Evolutionary conservation across 139 green algal species (phyloP).

Genomic region (Coelastrella sp.): DNA sequence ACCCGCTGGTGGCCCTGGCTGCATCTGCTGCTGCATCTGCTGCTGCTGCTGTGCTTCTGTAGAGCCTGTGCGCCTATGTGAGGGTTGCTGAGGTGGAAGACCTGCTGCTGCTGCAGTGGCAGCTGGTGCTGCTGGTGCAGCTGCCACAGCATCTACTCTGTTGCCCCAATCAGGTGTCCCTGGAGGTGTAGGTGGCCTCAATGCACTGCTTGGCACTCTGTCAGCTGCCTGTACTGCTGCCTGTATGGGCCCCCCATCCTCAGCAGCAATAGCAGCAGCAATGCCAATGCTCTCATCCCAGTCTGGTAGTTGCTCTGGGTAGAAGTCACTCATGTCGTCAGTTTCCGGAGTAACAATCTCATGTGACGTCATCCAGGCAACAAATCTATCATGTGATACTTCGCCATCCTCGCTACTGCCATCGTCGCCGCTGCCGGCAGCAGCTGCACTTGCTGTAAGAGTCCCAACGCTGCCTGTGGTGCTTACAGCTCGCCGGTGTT

Average conservation of each 20-base stretch:
- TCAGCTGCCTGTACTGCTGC: background rate
- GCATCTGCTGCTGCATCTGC: constrained; percentile 2
- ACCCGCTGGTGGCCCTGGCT: background rate
- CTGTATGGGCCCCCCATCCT: background rate
- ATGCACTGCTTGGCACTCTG: background rate
- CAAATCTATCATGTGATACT: constrained; percentile 45
- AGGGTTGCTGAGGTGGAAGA: no score
- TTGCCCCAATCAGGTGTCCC: constrained; percentile 4
- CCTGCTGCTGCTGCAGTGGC: constrained; percentile 22
- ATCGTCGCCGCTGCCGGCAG: background rate
- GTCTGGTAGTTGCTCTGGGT: constrained; percentile 44
- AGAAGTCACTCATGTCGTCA: constrained; percentile 39
- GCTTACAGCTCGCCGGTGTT: background rate
- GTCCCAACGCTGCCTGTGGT: background rate
- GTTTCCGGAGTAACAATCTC: constrained; percentile 18
- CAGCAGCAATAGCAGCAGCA: background rate
- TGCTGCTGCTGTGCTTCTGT: constrained; percentile 19
- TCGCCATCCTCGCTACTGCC: constrained; percentile 38
- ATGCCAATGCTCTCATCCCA: constrained; percentile 21
- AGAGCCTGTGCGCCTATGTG: background rate
- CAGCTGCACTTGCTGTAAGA: background rate
- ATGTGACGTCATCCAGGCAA: constrained; percentile 44
- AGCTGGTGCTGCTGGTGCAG: background rate
- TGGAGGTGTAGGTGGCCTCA: background rate
- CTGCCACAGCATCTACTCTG: background rate